Evolutionary conservation across 2,329 filamentous ascomycete species (phyloP), one percentile per base, ranked within the genome.

Genomic region (Chaetomiaceae sp.): DNA sequence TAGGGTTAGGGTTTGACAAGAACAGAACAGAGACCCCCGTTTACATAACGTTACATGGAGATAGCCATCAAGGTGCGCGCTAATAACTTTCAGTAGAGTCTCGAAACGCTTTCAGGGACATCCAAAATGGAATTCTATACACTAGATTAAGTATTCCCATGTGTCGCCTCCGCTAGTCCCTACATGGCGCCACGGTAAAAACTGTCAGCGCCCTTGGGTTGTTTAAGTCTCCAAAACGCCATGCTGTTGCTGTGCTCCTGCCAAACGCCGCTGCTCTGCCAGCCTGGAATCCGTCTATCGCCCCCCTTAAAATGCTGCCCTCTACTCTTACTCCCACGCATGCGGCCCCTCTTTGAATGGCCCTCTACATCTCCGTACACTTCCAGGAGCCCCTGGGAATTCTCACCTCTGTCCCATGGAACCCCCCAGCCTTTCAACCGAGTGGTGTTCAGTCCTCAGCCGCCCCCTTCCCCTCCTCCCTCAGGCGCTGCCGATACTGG

Each of bases 401-500:
- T n/a, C n/a, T n/a, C n/a, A n/a, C n/a, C n/a, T n/a, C n/a, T n/a
- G n/a, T n/a, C n/a, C n/a, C n/a, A n/a, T n/a, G n/a, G n/a, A n/a
- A n/a, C 48, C 16, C 14, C 11, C 29, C 3, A 36, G 30, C 18
- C 18, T 18, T 7, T 16, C 36, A n/a, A n/a, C n/a, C n/a, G n/a
- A n/a, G n/a, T n/a, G n/a, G n/a, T n/a, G n/a, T n/a, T 47, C 60
- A 68, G 44, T 75, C 72, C 47, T 75, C 67, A 4, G 63, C 58
- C 4, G 67, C 66, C 2, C 65, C 66, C 53, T 70, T 70, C 44
- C 61, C 62, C 55, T 66, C 65, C 49, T 73, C 73, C 55, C 63
- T 71, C 16, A 70, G 52, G 47, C 70, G 66, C 51, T 69, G 62
- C 16, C 61, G 59, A 50, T 74, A 71, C 66, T 86, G 81, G 56